Conservation (phyloP, 257 asterid genomes). For the Orobanche coerulescens region DNA sequence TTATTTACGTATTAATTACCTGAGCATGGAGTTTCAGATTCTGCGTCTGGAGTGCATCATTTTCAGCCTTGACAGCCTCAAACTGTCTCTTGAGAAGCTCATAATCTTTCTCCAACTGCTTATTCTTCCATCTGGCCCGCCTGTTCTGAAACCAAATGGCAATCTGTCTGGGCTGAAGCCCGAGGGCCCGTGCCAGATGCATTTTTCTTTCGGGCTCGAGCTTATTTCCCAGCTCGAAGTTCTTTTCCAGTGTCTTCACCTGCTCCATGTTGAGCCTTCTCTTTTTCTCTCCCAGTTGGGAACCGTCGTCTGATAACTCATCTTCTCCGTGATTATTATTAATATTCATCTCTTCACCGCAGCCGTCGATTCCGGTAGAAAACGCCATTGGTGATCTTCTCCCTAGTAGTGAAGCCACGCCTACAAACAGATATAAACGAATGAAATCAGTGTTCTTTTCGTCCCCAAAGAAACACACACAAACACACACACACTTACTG, state of each 20-base stretch:
- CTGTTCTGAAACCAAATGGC: constrained; percentile 56
- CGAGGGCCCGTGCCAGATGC: constrained; percentile 62
- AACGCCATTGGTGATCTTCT: constrained; percentile 35
- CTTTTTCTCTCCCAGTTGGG: constrained; percentile 50
- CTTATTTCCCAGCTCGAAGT: constrained; percentile 47
- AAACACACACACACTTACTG: too few species aligned
- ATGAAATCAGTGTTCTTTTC: too few species aligned
- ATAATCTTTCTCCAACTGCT: constrained; percentile 50
- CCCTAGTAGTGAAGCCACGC: constrained; percentile 36
- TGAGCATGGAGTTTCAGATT: constrained; percentile 48
- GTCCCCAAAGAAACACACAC: too few species aligned
- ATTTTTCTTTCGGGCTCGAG: constrained; percentile 56
- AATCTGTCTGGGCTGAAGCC: constrained; percentile 52
- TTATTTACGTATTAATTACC: constrained; percentile 30
- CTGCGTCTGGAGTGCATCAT: constrained; percentile 39
- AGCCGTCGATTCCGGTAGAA: constrained; percentile 23
- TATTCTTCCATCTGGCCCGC: constrained; percentile 51
- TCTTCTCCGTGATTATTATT: constrained; percentile 38
- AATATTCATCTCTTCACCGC: constrained; percentile 24
- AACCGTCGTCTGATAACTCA: constrained; percentile 46
- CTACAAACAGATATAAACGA: too few species aligned
- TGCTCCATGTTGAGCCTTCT: constrained; percentile 57
- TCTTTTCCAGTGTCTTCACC: constrained; percentile 45
- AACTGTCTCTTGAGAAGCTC: constrained; percentile 44
- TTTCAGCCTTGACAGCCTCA: constrained; percentile 41